Conservation (phyloP, 2,329 filamentous ascomycete genomes). For the Zalaria sp. region DNA sequence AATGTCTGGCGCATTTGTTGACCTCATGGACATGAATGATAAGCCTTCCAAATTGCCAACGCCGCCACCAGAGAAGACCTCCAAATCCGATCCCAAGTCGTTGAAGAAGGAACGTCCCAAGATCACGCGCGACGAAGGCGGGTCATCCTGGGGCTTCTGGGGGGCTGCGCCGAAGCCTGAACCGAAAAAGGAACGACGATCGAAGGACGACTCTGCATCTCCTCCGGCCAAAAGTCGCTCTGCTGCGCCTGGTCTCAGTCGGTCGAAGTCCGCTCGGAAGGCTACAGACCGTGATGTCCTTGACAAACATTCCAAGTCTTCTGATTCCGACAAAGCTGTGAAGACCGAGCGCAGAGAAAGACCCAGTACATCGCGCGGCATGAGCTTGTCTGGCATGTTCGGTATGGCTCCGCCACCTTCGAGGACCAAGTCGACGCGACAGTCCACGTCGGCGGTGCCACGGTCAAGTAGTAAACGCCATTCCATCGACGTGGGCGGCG, state of each 20-base stretch:
- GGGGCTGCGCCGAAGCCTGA: constrained; percentile 33
- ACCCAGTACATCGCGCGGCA: constrained; percentile 41
- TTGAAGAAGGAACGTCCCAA: constrained; percentile 65
- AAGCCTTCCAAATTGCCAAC: constrained; percentile 29
- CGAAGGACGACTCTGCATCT: constrained; percentile 21
- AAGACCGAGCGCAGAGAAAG: constrained; percentile 28
- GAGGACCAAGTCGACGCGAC: constrained; percentile 53
- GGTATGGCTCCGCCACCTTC: constrained; percentile 26
- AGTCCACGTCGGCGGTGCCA: constrained; percentile 33
- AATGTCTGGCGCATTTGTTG: constrained; percentile 8
- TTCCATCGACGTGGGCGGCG: constrained; percentile 41
- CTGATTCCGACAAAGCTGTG: constrained; percentile 56
- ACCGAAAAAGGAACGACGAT: constrained; percentile 30
- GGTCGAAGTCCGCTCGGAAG: constrained; percentile 44
- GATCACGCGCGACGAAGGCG: constrained; percentile 53
- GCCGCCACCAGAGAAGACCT: constrained; percentile 32
- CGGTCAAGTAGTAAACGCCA: constrained; percentile 54
- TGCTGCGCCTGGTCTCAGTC: constrained; percentile 28
- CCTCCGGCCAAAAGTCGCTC: constrained; percentile 25
- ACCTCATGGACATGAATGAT: constrained; percentile 17
- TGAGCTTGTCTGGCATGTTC: constrained; percentile 49
- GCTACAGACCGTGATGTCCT: constrained; percentile 35
- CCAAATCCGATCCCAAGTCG: constrained; percentile 35
- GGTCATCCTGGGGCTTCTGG: constrained; percentile 61
- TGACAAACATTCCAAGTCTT: constrained; percentile 31